These are phyloP conservation scores for Epicoccum sorghinum DNA, from an alignment of 2,329 filamentous ascomycete species.

Conservation along the genomic window DNA sequence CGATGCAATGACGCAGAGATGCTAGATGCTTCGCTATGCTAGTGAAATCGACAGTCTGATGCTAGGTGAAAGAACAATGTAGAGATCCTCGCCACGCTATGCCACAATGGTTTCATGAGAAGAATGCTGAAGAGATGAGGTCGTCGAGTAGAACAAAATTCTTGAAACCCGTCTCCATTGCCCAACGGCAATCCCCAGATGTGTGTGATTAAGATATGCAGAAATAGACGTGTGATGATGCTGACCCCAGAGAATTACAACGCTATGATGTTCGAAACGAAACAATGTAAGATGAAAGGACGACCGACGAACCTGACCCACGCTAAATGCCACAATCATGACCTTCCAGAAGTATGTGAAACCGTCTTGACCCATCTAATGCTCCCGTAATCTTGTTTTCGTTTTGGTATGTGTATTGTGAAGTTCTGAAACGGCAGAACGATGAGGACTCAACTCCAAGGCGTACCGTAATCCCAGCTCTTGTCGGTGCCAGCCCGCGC, in stretches of 20 bases:
- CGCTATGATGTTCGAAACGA: conserved; percentile 40
- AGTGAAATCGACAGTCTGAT: conserved; percentile 20
- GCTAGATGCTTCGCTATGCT: conserved; percentile 24
- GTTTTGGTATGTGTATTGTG: conserved; percentile 23
- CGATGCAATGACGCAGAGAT: conserved; percentile 26
- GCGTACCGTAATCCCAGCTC: conserved; percentile 20
- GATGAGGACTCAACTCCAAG: background rate
- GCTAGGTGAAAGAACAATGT: conserved; percentile 23
- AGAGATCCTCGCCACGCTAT: conserved; percentile 33
- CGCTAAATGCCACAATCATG: conserved; percentile 49
- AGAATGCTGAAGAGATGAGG: conserved; percentile 9
- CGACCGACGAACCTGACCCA: conserved; percentile 33
- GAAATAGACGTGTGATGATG: conserved; percentile 29
- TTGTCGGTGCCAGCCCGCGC: conserved; percentile 40
- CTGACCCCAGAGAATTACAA: conserved; percentile 20
- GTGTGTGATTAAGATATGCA: conserved; percentile 34
- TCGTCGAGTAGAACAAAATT: conserved; percentile 4
- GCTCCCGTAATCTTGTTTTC: conserved; percentile 26
- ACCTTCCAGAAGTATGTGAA: conserved; percentile 29
- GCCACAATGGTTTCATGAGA: conserved; percentile 21
- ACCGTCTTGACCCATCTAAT: conserved; percentile 17
- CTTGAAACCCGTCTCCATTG: conserved; percentile 14
- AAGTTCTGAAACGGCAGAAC: conserved; percentile 13
- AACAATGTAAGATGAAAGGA: conserved; percentile 27
- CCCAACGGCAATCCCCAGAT: conserved; percentile 29